Base-by-base conservation (phyloP, 164 flowering plant genomes). In the Cinnamomum micranthum region DNA sequence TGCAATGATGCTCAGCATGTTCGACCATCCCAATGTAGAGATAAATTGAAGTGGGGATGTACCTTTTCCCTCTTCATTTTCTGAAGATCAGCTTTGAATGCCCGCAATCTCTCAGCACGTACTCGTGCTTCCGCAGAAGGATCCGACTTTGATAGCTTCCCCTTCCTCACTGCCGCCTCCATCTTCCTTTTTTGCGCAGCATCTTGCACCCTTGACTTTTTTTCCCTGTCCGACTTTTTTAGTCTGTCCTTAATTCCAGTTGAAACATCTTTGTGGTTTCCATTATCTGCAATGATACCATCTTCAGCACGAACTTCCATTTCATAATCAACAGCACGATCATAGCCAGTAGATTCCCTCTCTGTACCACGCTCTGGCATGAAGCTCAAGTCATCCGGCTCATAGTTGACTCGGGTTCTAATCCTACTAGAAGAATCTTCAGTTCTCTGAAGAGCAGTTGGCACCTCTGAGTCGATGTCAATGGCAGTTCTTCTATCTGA, bases 1-100 rank as follows among this genome's bases (percentile, higher is more conserved):
- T 67, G 47, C 47, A 15, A 67, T 20, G 22, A 11, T 64, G n/a
- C 2, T 28, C 47, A 14, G 69, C 41, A 35, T 64, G 47, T 67
- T 67, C 69, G 13, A 28, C 69, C 17, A 13, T 67, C 2, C 41
- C 47, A 67, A 67, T 25, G 17, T 17, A 67, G 47, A 28, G n/a
- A 28, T 14, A 27, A 27, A 20, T 25, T 73, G 27, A 10, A 76
- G 11, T 69, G 20, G 27, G 2, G 47, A 41, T 9, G 20, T 86
- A 95, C 99, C 95, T 90, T 82, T 79, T 93, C 93, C 85, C 87
- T 96, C 87, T 96, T 96, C 80, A 86, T 73, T 86, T 92, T 96
- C 87, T 91, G 98, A 71, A 96, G 88, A 83, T 92, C 98, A 76
- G 93, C 93, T 87, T 96, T 96, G 76, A 50, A 92, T 69, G 87